Percentiles rank a stretch among this genome's conserved stretches.
These are phyloP conservation scores for Odonthalia washingtoniensis DNA, from an alignment of 31 red algal genomes.

Conservation along the genomic window DNA sequence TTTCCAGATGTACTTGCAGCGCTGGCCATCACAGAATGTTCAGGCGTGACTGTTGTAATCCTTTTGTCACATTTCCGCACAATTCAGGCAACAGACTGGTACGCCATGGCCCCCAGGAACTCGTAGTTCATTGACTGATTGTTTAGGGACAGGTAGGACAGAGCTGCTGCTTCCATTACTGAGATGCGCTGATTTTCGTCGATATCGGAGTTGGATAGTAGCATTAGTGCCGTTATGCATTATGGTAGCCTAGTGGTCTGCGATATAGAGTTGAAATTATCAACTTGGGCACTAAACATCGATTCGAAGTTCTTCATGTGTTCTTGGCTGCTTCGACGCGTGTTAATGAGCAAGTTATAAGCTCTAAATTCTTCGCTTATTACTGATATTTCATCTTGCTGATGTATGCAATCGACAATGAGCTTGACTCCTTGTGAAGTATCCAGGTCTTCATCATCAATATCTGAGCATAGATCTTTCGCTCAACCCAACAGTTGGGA, in stretches of 20 bases:
- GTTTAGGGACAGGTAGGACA: too few species aligned
- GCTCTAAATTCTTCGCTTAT: neutral
- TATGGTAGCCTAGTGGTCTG: neutral
- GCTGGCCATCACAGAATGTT: too few species aligned
- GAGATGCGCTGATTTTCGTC: too few species aligned
- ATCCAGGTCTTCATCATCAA: neutral
- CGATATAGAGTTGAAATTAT: neutral
- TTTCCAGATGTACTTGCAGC: too few species aligned
- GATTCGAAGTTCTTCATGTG: too few species aligned
- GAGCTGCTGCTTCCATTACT: too few species aligned
- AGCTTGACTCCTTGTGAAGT: neutral
- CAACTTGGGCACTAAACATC: neutral
- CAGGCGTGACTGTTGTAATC: too few species aligned
- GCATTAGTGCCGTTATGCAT: neutral
- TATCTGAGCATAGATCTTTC: neutral
- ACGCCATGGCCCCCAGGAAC: neutral
- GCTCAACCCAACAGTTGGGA: slow-evolving; percentile 5
- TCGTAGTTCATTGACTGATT: neutral
- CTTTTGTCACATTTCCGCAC: too few species aligned
- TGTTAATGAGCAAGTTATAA: neutral
- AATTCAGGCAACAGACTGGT: too few species aligned
- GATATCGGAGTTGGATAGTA: too few species aligned
- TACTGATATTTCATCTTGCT: neutral
- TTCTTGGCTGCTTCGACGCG: too few species aligned
- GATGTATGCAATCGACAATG: neutral